Percentiles rank a stretch among this genome's conserved stretches.
These are phyloP conservation scores for Ophidiomyces ophidiicola DNA, from an alignment of 2,329 filamentous ascomycete genomes.

Conservation along the genomic window DNA sequence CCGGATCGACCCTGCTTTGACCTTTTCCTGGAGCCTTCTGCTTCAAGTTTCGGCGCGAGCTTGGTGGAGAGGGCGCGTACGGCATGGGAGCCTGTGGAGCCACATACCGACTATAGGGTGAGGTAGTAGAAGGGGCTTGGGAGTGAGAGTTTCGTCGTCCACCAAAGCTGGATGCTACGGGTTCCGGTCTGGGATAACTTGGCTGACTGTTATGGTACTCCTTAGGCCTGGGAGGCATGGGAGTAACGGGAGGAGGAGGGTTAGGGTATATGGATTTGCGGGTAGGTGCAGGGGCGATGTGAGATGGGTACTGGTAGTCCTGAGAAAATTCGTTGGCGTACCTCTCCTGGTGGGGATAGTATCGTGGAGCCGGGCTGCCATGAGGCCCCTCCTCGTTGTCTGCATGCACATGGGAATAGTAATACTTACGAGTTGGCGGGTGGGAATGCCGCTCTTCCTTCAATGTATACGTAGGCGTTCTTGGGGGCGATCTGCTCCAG, in stretches of 20 bases:
- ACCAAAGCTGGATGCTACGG: too few relatives aligned
- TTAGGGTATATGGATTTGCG: constrained; percentile 3
- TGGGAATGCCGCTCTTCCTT: not conserved
- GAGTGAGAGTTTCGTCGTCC: too few relatives aligned
- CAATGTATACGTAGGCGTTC: not conserved
- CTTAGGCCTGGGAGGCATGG: too few relatives aligned
- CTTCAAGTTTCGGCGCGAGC: not conserved
- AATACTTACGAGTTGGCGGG: not conserved
- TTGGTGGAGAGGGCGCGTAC: not conserved
- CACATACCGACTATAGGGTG: too few relatives aligned
- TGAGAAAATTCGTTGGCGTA: not conserved
- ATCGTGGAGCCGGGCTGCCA: not conserved
- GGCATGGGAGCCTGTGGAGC: too few relatives aligned
- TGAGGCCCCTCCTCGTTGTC: constrained; percentile 1
- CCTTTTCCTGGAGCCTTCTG: not conserved
- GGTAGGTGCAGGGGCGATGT: not conserved
- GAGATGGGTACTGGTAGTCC: not conserved
- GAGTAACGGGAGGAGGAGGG: not conserved
- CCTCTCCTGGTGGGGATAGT: constrained; percentile 2
- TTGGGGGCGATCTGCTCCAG: constrained; percentile 1
- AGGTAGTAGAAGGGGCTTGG: too few relatives aligned
- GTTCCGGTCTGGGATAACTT: too few relatives aligned
- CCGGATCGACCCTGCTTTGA: constrained; percentile 2
- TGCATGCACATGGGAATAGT: constrained; percentile 2
- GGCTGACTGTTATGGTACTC: too few relatives aligned